A percentile compares a stretch with the other conserved stretches of the same genome.
phyloP scores from a whole-genome alignment of 768 basidiomycete genomes.

The Leccinum disarticulatum region DNA sequence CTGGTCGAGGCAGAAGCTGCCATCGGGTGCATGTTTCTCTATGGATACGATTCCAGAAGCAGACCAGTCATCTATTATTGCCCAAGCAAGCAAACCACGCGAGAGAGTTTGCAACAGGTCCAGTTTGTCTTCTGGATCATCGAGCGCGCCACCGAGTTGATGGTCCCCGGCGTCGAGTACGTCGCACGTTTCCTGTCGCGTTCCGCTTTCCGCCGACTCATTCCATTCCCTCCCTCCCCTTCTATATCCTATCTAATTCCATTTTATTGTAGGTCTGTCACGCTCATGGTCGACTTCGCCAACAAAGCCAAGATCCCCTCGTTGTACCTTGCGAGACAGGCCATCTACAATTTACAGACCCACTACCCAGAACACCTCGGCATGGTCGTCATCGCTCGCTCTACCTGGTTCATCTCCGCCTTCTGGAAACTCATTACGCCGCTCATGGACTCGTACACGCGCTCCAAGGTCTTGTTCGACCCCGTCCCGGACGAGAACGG shows the following conservation, averaged over 20 bases:
- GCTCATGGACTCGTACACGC: constrained; percentile 81
- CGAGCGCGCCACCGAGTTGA: constrained; percentile 73
- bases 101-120: constrained; percentile 64
- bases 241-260: too few relatives aligned
- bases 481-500: constrained; percentile 38
- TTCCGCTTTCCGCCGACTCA: neutral
- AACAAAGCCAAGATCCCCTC: constrained; percentile 64
- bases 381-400: constrained; percentile 63
- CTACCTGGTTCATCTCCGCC: constrained; percentile 71
- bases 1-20: constrained; percentile 75
- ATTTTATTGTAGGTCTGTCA: neutral
- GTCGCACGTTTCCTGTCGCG: constrained; percentile 21
- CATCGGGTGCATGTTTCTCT: constrained; percentile 82
- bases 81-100: constrained; percentile 75
- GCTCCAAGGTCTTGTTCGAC: constrained; percentile 73
- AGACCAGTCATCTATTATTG: constrained; percentile 71
- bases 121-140: constrained; percentile 75
- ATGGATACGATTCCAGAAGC: constrained; percentile 69
- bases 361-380: neutral
- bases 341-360: constrained; percentile 53
- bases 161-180: constrained; percentile 81
- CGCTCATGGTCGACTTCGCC: constrained; percentile 74
- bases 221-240: too few relatives aligned
- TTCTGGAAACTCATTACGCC: constrained; percentile 80
- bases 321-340: constrained; percentile 36